Evolutionary conservation across 371 early-diverging fungal genomes (phyloP), one percentile per base, ranked within the genome.

Genomic region (Zychaea mexicana): DNA sequence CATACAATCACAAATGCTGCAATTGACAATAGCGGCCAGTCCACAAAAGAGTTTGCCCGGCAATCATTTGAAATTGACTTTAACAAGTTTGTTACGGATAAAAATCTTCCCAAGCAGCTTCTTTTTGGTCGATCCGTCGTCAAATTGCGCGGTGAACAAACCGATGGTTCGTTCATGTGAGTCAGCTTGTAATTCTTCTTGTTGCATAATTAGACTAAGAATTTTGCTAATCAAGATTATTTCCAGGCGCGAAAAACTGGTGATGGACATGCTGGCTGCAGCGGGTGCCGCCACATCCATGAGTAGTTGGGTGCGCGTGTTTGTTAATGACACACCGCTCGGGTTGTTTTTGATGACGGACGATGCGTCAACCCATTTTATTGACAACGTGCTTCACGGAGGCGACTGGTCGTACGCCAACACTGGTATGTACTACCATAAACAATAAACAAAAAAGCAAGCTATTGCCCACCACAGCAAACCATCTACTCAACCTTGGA

Each of bases 321-420:
- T 68, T 52, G 69, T 83, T 52, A 85, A 85, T 65, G 77, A 75
- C 55, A 72, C 71, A 30, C 68, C 82, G 12, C 78, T 73, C 42
- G 85, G 85, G 53, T 60, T 85, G 1, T 85, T 66, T 60, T 47
- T 82, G 30, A 71, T 85, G 81, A 81, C 78, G 56, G 85, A 85
- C 57, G 85, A 85, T 57, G 70, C 76, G 31, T 77, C 82, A 17
- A 79, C 72, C 62, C 78, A 79, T 27, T 80, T 81, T 60, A 60
- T 74, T 42, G 78, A 83, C 62, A 68, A 72, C 54, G 69, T 73
- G 22, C 38, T 85, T 12, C 72, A 65, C 55, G 69, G 67, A 38
- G 79, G 79, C 21, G 62, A 78, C 32, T 68, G 63, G 54, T 31
- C 68, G 2, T 72, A 67, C 57, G 53, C 65, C 42, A 56, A 61